A percentile compares a stretch with the other conserved stretches of the same genome.
phyloP scores from a whole-genome alignment of 2,329 filamentous ascomycete genomes.

The Byssochlamys sp. region DNA sequence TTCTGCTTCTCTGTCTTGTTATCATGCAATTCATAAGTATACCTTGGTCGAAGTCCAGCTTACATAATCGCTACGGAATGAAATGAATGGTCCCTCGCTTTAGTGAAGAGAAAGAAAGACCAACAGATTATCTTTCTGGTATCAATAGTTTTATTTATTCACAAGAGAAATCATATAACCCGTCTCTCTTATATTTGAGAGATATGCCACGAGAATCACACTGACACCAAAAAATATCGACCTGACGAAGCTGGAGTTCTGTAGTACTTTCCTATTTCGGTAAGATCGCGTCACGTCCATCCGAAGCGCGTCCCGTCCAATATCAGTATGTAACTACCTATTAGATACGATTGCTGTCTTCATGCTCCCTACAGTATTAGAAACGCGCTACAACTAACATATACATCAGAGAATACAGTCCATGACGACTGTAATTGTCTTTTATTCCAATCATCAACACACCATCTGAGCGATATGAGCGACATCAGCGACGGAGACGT shows the following conservation, averaged over 20 bases:
- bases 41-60: no score
- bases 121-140: no score
- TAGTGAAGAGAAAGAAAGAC: no score
- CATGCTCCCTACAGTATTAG: neutral
- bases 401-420: neutral
- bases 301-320: neutral
- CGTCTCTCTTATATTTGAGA: no score
- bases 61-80: no score
- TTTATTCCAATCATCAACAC: neutral
- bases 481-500: neutral
- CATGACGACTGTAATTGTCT: neutral
- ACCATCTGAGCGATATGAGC: neutral
- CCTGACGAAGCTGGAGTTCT: neutral
- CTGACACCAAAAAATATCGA: neutral
- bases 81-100: no score
- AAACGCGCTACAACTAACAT: neutral
- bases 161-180: no score
- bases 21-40: no score
- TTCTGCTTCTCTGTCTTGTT: no score
- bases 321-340: neutral
- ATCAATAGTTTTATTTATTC: no score
- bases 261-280: neutral
- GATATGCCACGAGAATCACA: neutral
- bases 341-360: neutral
- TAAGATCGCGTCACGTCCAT: neutral